Conservation (phyloP, 345 rosid species). For the Microcos paniculata region DNA sequence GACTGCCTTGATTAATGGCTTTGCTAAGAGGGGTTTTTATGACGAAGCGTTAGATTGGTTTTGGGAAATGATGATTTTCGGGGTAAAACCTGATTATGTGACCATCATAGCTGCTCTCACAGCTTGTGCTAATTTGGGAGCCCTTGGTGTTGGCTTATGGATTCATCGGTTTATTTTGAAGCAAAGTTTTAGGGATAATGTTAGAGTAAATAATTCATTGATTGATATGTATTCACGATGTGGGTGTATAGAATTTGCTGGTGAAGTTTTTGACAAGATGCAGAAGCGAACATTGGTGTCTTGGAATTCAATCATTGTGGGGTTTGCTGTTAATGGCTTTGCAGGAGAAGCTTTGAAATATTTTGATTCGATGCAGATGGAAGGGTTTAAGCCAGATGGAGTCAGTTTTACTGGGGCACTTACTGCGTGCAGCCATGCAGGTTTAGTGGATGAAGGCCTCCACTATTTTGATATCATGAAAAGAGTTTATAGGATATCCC, state of each 20-base stretch:
- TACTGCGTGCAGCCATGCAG: constrained; percentile 73
- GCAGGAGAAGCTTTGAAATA: constrained; percentile 52
- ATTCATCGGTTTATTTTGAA: constrained; percentile 47
- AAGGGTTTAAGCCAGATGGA: constrained; percentile 66
- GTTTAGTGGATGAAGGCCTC: constrained; percentile 66
- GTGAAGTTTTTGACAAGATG: constrained; percentile 58
- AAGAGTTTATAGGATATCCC: constrained; percentile 43
- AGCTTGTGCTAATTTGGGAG: constrained; percentile 61
- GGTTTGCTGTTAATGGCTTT: constrained; percentile 60
- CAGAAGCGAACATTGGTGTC: constrained; percentile 58
- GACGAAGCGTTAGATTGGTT: constrained; percentile 63
- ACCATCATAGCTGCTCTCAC: constrained; percentile 56
- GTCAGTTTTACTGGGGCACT: constrained; percentile 67
- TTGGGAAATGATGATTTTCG: constrained; percentile 60
- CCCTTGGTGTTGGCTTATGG: constrained; percentile 57
- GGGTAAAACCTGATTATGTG: constrained; percentile 56
- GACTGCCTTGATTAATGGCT: constrained; percentile 79
- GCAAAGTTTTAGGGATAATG: constrained; percentile 43
- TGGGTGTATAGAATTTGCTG: constrained; percentile 65
- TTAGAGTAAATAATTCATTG: constrained; percentile 55
- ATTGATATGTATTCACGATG: constrained; percentile 78
- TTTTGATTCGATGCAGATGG: constrained; percentile 53
- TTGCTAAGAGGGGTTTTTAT: constrained; percentile 43
- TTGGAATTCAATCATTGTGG: constrained; percentile 74
- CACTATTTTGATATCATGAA: constrained; percentile 53